Conservation (phyloP, 1,139 yeast genomes). For the Diutina siamensis region DNA sequence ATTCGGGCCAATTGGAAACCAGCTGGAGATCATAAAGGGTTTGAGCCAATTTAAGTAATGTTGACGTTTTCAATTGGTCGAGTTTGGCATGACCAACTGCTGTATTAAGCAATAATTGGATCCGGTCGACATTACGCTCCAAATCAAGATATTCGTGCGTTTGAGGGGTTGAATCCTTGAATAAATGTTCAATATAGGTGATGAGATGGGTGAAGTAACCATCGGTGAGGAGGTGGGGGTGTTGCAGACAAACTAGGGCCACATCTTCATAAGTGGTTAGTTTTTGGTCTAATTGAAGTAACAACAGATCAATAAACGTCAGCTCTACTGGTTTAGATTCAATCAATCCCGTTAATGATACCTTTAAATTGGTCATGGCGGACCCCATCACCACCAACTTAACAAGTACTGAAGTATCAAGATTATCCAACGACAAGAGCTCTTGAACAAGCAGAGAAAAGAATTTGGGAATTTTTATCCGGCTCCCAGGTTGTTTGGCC, state of each 20-base stretch:
- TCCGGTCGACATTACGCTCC: conserved; percentile 20
- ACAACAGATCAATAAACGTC: neutral
- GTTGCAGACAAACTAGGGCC: neutral
- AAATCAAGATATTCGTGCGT: conserved; percentile 26
- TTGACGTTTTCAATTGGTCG: conserved; percentile 4
- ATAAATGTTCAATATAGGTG: conserved; percentile 20
- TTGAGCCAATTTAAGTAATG: conserved; percentile 15
- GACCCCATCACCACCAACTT: conserved; percentile 2
- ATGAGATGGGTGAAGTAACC: conserved; percentile 15
- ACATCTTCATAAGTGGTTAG: neutral
- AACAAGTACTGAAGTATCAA: neutral
- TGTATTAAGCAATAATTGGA: conserved; percentile 16
- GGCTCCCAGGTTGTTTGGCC: neutral
- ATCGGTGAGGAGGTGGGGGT: conserved; percentile 11
- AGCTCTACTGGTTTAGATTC: neutral
- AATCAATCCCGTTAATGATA: neutral
- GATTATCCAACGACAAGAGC: neutral
- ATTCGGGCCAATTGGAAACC: neutral
- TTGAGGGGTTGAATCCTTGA: conserved; percentile 17
- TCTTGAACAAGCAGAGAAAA: neutral
- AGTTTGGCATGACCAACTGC: conserved; percentile 7
- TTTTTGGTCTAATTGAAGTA: neutral
- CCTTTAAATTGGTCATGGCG: neutral
- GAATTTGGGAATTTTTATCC: conserved; percentile 2
- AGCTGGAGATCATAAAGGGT: conserved; percentile 7